Conservation (phyloP, 2,329 filamentous ascomycete species). For the Fusarium sp. region DNA sequence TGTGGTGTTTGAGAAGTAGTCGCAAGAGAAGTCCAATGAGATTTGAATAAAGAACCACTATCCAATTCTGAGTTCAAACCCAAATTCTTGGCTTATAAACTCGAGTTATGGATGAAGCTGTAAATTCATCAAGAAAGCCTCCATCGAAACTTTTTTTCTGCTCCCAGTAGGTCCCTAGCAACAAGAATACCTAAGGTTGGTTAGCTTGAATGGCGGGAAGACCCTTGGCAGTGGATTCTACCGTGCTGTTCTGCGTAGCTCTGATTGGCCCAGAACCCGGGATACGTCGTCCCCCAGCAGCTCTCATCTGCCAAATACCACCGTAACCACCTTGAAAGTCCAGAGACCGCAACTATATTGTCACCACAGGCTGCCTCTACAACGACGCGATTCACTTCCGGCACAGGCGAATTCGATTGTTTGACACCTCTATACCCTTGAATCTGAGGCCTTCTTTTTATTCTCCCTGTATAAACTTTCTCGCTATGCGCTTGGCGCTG, state of each 20-base stretch:
- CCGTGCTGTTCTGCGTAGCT: slow-evolving; percentile 32
- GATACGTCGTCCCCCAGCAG: slow-evolving; percentile 39
- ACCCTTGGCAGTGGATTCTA: slow-evolving; percentile 41
- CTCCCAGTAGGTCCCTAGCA: slow-evolving; percentile 24
- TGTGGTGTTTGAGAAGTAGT: not conserved
- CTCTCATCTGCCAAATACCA: slow-evolving; percentile 34
- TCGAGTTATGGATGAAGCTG: slow-evolving; percentile 24
- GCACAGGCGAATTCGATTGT: not conserved
- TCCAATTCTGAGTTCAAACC: not conserved
- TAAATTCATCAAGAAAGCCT: slow-evolving; percentile 14
- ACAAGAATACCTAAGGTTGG: slow-evolving; percentile 20
- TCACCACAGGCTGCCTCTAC: slow-evolving; percentile 10
- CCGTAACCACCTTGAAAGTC: slow-evolving; percentile 25
- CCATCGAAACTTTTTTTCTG: slow-evolving; percentile 44
- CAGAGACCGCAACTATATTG: slow-evolving; percentile 30
- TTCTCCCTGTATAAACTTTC: not conserved
- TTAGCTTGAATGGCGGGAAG: slow-evolving; percentile 37
- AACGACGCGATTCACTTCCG: slow-evolving; percentile 2
- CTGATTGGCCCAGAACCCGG: slow-evolving; percentile 43
- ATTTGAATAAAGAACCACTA: not conserved
- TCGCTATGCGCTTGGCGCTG: slow-evolving; percentile 42
- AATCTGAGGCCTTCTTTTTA: not conserved
- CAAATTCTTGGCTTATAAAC: slow-evolving; percentile 6
- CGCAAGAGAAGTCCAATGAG: not conserved
- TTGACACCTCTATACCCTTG: not conserved